Evolutionary conservation across 2,329 filamentous ascomycete genomes (phyloP).

Genomic region (Coniochaeta hoffmannii): DNA sequence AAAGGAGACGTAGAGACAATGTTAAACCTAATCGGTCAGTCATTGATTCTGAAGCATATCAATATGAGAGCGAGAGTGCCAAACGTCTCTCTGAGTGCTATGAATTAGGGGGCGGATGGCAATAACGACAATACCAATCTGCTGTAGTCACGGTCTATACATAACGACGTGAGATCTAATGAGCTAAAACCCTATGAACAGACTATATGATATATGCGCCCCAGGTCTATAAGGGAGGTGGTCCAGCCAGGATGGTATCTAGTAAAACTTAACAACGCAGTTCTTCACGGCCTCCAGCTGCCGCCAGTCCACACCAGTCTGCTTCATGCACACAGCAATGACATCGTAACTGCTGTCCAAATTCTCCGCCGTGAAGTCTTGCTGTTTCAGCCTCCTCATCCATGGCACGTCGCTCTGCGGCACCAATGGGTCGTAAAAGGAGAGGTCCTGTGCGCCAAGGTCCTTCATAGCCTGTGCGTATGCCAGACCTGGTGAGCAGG

Average conservation of each 20-base stretch:
- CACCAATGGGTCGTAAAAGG: constrained; percentile 2
- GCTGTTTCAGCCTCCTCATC: constrained; percentile 1
- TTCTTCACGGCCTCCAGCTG: background rate
- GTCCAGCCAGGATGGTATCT: background rate
- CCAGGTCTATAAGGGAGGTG: background rate
- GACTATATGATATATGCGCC: no score
- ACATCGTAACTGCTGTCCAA: background rate
- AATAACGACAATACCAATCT: no score
- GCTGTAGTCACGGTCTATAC: no score
- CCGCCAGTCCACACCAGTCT: background rate
- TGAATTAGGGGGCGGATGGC: no score
- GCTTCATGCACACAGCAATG: constrained; percentile 1
- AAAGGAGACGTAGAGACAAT: no score
- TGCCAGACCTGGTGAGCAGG: constrained; percentile 31
- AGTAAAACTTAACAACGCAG: background rate
- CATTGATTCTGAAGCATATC: no score
- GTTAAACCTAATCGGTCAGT: no score
- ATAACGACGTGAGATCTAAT: background rate
- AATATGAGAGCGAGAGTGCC: no score
- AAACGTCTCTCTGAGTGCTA: no score
- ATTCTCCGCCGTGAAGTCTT: background rate
- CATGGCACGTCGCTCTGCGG: constrained; percentile 1
- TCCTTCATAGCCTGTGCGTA: constrained; percentile 1
- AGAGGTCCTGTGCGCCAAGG: background rate
- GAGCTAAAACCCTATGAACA: no score